Conservation (phyloP, 2,329 filamentous ascomycete genomes). For the Podosphaera fusca region DNA sequence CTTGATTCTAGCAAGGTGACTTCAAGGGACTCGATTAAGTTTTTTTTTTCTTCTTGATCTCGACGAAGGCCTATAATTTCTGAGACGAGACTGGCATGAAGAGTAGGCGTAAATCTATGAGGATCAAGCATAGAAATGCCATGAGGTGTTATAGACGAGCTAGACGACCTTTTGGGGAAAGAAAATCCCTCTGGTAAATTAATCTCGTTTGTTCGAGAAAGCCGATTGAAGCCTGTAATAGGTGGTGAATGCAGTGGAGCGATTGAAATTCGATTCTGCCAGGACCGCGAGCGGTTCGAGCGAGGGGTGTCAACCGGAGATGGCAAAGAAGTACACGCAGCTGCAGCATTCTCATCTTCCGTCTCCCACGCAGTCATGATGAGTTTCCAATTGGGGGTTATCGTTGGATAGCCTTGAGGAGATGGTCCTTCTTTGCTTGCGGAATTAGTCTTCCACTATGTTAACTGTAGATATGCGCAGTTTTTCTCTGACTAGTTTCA, state of each 20-base stretch:
- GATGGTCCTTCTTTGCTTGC: too few species aligned
- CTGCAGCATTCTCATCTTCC: slow-evolving; percentile 35
- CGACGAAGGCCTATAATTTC: slow-evolving; percentile 74
- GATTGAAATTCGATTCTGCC: slow-evolving; percentile 38
- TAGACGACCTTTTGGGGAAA: slow-evolving; percentile 20
- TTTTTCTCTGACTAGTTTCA: too few species aligned
- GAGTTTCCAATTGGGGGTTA: neutral
- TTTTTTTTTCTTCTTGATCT: slow-evolving; percentile 76
- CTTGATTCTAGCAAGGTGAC: slow-evolving; percentile 44
- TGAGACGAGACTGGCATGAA: slow-evolving; percentile 84
- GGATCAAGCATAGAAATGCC: slow-evolving; percentile 53
- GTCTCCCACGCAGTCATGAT: slow-evolving; percentile 36
- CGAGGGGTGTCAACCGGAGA: slow-evolving; percentile 49
- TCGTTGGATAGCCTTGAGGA: too few species aligned
- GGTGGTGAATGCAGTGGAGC: slow-evolving; percentile 26
- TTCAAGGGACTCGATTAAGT: slow-evolving; percentile 70
- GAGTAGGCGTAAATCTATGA: slow-evolving; percentile 75
- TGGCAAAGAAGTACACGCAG: slow-evolving; percentile 36
- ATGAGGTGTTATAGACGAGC: slow-evolving; percentile 5
- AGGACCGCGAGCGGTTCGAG: slow-evolving; percentile 46
- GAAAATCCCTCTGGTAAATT: slow-evolving; percentile 34
- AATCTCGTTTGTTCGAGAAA: slow-evolving; percentile 26
- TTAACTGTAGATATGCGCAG: too few species aligned
- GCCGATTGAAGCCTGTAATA: slow-evolving; percentile 18
- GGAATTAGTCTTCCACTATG: too few species aligned